Base-by-base conservation (phyloP, 352 stramenopile species). In the Globisporangium mamillatum region DNA sequence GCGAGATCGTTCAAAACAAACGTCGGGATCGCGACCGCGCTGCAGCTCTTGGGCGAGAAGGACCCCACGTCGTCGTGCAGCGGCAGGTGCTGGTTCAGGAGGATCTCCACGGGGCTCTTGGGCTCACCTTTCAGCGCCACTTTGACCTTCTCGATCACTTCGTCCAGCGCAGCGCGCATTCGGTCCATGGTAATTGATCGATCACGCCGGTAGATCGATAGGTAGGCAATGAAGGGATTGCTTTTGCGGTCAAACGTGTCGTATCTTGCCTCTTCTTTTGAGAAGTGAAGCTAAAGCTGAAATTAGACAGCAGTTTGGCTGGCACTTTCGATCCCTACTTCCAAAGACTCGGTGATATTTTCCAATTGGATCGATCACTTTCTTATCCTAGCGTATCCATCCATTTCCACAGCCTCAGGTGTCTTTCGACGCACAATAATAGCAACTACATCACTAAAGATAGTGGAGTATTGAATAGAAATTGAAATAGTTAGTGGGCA, bases 111-210 rank as follows among this genome's bases (percentile, higher is more conserved):
- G 24, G 79, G 84, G 18, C 77, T 84, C 70, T 83, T 88, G 16
- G 79, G 73, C 60, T 91, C 80, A 12, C 79, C 79, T 44, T 80
- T 71, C 55, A 91, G 67, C 16, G 72, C 79, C 63, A 75, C 72
- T 67, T 89, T 89, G 63, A 90, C 74, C 56, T 87, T 85, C 54
- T 88, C 77, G 20, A 88, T 75, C n/a, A 87, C 70, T 61, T 90
- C 81, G 38, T 89, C 81, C 25, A 90, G 76, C 34, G 75, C 82
- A 36, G 78, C 77, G 34, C 75, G 78, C 54, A 92, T 67, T 14
- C 77, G 71, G 41, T 92, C 81, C 82, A 92, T 92, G 4, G 41
- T 64, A 6, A 12, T 16, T 46, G 12, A 46, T 16, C 16, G 3
- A 46, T 4, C 14, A 46, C 14, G 38, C 2, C 41, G 41, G 41